Percentiles rank a stretch among this genome's conserved stretches.
Conservation (phyloP, 2,329 filamentous ascomycete species). For the Beauveria scarabaeidicola region DNA sequence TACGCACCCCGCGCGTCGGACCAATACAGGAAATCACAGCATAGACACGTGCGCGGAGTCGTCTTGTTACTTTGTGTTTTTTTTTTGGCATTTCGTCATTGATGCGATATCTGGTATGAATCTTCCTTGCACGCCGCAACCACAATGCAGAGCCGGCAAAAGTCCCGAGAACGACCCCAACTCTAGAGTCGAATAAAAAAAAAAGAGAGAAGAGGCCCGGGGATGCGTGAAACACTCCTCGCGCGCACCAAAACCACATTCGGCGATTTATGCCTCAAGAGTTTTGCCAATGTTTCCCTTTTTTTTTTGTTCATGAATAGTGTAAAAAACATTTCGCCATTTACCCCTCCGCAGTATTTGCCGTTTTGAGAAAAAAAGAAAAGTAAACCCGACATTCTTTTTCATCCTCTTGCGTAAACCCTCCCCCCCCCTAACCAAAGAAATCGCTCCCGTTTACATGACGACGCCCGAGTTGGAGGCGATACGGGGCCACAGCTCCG, state of each 20-base stretch:
- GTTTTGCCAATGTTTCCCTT: conserved; percentile 6
- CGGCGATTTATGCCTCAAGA: not conserved
- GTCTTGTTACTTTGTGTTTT: conserved; percentile 16
- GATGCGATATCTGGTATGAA: conserved; percentile 44
- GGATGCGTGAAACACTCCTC: not conserved
- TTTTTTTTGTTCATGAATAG: conserved; percentile 8
- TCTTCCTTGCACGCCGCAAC: conserved; percentile 45
- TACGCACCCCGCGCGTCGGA: not conserved
- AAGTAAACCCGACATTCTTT: conserved; percentile 14
- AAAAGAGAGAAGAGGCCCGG: not conserved
- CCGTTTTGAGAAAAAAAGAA: conserved; percentile 2
- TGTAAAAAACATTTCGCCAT: conserved; percentile 11
- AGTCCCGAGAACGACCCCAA: conserved; percentile 26
- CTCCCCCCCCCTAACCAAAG: not conserved
- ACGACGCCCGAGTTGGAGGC: conserved; percentile 99
- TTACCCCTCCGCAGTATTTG: conserved; percentile 1
- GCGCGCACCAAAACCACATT: not conserved
- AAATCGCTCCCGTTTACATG: conserved; percentile 64
- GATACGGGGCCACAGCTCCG: conserved; percentile 99
- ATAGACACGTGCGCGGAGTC: conserved; percentile 17
- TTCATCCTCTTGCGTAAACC: conserved; percentile 20
- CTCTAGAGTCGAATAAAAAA: not conserved
- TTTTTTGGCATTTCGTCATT: conserved; percentile 30
- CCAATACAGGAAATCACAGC: not conserved
- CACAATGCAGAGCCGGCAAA: conserved; percentile 44